Conservation (phyloP, 345 rosid genomes). For the Cochlearia excelsa region DNA sequence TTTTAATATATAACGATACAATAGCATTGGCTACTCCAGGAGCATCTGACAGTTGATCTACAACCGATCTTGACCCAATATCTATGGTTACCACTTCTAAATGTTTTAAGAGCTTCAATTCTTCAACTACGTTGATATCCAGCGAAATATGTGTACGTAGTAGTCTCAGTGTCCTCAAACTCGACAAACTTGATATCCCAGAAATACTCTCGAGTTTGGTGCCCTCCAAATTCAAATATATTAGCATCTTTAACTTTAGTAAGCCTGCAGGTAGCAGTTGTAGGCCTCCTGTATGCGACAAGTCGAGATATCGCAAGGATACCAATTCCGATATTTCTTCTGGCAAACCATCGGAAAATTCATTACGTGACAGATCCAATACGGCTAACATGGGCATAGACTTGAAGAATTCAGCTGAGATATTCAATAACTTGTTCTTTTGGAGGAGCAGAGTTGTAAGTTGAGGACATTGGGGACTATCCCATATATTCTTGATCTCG, state of each 20-base stretch:
- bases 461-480: conserved; percentile 14
- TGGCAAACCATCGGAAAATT: not conserved
- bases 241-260: conserved; percentile 9
- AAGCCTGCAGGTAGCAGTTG: conserved; percentile 12
- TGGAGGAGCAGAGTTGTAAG: conserved; percentile 36
- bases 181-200: not conserved
- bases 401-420: conserved; percentile 22
- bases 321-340: conserved; percentile 16
- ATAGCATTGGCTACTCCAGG: not conserved
- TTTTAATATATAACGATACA: not conserved
- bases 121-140: conserved; percentile 4
- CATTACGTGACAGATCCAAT: conserved; percentile 33
- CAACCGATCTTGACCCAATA: not conserved
- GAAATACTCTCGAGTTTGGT: not conserved
- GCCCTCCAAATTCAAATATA: conserved; percentile 4
- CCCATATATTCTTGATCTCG: conserved; percentile 9
- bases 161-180: conserved; percentile 7
- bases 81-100: not conserved
- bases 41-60: not conserved
- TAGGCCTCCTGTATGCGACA: not conserved
- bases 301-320: conserved; percentile 29
- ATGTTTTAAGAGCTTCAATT: conserved; percentile 7
- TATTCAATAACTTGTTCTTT: not conserved
- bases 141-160: not conserved
- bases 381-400: conserved; percentile 36